These are phyloP conservation scores for Leucosporidium creatinivorum DNA, from an alignment of 768 basidiomycete genomes.

Conservation along the genomic window DNA sequence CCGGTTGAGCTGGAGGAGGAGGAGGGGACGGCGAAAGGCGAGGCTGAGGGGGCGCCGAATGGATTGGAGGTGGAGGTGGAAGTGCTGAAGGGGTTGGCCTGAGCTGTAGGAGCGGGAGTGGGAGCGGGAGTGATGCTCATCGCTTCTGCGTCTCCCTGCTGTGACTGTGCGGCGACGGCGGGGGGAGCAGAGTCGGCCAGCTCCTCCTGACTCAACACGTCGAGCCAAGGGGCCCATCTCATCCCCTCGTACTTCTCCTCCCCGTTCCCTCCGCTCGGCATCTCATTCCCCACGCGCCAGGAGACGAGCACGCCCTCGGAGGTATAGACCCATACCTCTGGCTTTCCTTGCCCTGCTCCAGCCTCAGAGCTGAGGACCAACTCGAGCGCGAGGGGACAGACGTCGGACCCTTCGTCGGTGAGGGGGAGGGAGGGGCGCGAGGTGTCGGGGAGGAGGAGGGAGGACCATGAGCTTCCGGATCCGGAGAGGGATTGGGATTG, in stretches of 20 bases:
- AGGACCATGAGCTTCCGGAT: conserved; percentile 34
- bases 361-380: conserved; percentile 40
- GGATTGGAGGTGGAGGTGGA: neutral
- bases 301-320: conserved; percentile 42
- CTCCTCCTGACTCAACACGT: conserved; percentile 7
- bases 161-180: no score
- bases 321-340: conserved; percentile 40
- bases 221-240: conserved; percentile 27
- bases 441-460: conserved; percentile 42
- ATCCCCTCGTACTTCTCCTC: conserved; percentile 38
- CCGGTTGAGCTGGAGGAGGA: conserved; percentile 3
- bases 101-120: no score
- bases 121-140: no score
- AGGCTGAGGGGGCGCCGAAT: neutral
- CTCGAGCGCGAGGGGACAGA: conserved; percentile 40
- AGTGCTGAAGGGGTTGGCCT: neutral
- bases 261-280: neutral
- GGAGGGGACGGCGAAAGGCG: conserved; percentile 11
- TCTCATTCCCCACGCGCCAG: conserved; percentile 40
- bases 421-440: conserved; percentile 39
- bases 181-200: neutral
- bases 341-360: conserved; percentile 39
- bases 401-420: conserved; percentile 39
- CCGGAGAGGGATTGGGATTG: neutral
- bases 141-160: no score